Conservation (phyloP, 2,329 filamentous ascomycete species). For the Tolypocladium sp. region DNA sequence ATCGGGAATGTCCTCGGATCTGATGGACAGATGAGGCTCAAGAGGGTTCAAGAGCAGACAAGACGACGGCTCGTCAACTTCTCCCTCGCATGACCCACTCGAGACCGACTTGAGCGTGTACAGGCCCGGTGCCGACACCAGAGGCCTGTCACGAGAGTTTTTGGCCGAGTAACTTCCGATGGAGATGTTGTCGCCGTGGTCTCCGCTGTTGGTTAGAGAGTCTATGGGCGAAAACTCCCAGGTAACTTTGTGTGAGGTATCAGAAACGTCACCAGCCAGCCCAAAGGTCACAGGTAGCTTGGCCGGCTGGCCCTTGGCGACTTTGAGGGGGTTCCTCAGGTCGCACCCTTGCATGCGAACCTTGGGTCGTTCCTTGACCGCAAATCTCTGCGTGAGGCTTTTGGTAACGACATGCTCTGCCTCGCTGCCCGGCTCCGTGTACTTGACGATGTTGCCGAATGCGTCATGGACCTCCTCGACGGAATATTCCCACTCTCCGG, state of each 20-base stretch:
- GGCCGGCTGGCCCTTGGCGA: constrained; percentile 63
- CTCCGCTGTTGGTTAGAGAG: constrained; percentile 58
- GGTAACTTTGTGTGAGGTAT: constrained; percentile 61
- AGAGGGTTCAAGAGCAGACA: constrained; percentile 87
- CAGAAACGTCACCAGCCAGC: constrained; percentile 46
- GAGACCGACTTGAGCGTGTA: constrained; percentile 77
- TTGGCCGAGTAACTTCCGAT: constrained; percentile 52
- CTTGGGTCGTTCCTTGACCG: constrained; percentile 78
- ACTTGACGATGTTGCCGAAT: constrained; percentile 78
- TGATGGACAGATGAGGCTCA: constrained; percentile 68
- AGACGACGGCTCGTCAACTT: constrained; percentile 88
- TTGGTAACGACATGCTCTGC: constrained; percentile 52
- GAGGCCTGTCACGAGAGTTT: constrained; percentile 52
- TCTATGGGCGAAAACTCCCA: constrained; percentile 77
- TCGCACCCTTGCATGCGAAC: constrained; percentile 67
- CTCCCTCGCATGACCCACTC: constrained; percentile 74
- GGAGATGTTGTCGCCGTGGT: constrained; percentile 53
- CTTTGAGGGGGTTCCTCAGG: constrained; percentile 69
- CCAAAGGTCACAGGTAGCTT: constrained; percentile 64
- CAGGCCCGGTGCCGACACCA: constrained; percentile 68
- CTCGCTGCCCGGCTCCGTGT: constrained; percentile 59
- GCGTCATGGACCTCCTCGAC: constrained; percentile 90
- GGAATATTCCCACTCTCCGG: constrained; percentile 80
- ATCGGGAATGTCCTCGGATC: constrained; percentile 76
- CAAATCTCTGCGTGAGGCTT: constrained; percentile 66